Evolutionary conservation across 108 stramenopile species (phyloP).

Genomic region (Cyclotella choctawhatcheeana): DNA sequence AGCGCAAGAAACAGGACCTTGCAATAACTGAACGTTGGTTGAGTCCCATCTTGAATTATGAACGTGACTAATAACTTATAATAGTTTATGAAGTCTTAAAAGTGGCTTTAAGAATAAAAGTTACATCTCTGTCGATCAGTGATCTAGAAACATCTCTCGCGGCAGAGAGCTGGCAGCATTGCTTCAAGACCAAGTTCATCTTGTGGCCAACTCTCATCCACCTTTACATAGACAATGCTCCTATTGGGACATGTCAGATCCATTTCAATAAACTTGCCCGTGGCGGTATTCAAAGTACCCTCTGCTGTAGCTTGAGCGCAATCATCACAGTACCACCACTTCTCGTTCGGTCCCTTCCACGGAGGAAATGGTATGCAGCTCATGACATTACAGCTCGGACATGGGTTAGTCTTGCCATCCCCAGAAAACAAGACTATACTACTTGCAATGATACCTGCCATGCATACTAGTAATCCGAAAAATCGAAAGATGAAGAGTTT

Average conservation of each 20-base stretch:
- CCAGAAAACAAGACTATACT: conserved; percentile 61
- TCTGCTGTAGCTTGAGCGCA: conserved; percentile 79
- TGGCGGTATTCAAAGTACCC: conserved; percentile 56
- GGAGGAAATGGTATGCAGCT: conserved; percentile 88
- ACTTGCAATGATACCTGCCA: conserved; percentile 64
- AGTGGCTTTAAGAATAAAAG: too few relatives aligned
- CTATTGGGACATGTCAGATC: conserved; percentile 75
- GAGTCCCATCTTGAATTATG: conserved; percentile 97
- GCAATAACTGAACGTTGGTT: conserved; percentile 93
- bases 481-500: conserved; percentile 67
- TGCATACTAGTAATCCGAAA: conserved; percentile 68
- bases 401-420: conserved; percentile 80
- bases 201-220: conserved; percentile 35
- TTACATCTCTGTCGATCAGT: too few relatives aligned
- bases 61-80: conserved; percentile 89
- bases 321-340: conserved; percentile 95
- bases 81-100: too few relatives aligned
- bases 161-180: conserved; percentile 43
- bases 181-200: conserved; percentile 41
- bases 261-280: conserved; percentile 59
- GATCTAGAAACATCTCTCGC: conserved; percentile 39
- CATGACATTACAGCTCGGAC: conserved; percentile 68
- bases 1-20: conserved; percentile 91
- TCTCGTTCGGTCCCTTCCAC: conserved; percentile 63
- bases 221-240: conserved; percentile 39